Percentiles rank a stretch among this genome's conserved stretches.
Conservation (phyloP, 257 asterid genomes). For the Penstemon newberryi region DNA sequence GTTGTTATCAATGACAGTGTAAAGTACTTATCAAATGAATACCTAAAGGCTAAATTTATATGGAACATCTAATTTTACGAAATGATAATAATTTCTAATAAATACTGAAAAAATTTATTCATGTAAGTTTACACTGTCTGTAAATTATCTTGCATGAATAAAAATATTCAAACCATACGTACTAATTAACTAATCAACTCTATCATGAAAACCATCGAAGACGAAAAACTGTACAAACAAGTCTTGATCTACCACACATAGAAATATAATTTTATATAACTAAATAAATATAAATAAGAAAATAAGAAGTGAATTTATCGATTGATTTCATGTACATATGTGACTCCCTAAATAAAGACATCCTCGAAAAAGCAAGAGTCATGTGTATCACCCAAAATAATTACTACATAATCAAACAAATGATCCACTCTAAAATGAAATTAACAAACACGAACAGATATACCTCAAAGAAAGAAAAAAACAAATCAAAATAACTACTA, state of each 20-base stretch:
- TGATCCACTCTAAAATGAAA: slow-evolving; percentile 27
- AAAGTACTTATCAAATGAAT: no score
- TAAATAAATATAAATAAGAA: not conserved
- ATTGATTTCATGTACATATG: slow-evolving; percentile 32
- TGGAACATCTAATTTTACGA: no score
- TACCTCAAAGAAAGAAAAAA: not conserved
- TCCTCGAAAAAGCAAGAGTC: slow-evolving; percentile 15
- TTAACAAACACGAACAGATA: slow-evolving; percentile 24
- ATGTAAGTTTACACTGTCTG: no score
- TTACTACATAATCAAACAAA: slow-evolving; percentile 19
- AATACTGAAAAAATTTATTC: no score
- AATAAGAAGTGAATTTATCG: slow-evolving; percentile 28
- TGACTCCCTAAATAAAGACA: slow-evolving; percentile 20
- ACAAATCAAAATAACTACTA: slow-evolving; percentile 20
- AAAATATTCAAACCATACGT: no score
- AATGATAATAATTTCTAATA: no score
- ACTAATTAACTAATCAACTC: no score
- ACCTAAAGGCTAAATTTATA: no score
- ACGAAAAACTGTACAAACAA: not conserved
- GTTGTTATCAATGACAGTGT: no score
- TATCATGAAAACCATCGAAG: no score
- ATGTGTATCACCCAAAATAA: slow-evolving; percentile 23
- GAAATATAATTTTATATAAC: no score
- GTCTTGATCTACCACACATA: not conserved
- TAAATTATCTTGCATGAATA: no score